These are phyloP conservation scores for Wickerhamiella kurtzmanii DNA, from an alignment of 805 yeast genomes.

Conservation along the genomic window DNA sequence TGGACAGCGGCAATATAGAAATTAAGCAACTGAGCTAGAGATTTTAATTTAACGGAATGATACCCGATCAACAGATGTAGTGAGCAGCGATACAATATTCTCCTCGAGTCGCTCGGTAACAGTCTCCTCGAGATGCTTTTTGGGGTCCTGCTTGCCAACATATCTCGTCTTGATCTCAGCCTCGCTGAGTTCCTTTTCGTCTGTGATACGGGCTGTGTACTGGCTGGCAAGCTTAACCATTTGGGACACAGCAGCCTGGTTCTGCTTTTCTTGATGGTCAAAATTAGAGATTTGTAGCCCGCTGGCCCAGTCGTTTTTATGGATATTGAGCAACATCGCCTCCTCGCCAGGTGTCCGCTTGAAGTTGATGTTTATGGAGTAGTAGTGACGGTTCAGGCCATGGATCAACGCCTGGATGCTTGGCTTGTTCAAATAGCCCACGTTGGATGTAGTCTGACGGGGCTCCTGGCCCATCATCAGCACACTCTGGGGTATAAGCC, in stretches of 20 bases:
- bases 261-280: conserved; percentile 60
- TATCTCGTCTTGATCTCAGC: conserved; percentile 89
- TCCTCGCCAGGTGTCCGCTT: conserved; percentile 86
- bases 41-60: conserved; percentile 50
- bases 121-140: conserved; percentile 85
- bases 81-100: conserved; percentile 72
- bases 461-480: conserved; percentile 96
- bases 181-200: conserved; percentile 77
- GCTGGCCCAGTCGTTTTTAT: conserved; percentile 90
- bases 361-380: conserved; percentile 88
- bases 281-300: conserved; percentile 74
- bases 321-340: conserved; percentile 83
- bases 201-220: conserved; percentile 80
- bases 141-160: conserved; percentile 97
- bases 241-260: conserved; percentile 54
- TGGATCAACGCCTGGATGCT: conserved; percentile 93
- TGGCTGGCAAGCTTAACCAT: conserved; percentile 84
- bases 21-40: background rate
- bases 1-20: background rate
- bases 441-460: conserved; percentile 90
- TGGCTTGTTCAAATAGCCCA: conserved; percentile 91
- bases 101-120: conserved; percentile 80
- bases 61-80: conserved; percentile 79
- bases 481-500: conserved; percentile 76
- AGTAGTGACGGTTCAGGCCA: conserved; percentile 92